Percentiles rank a stretch among this genome's conserved stretches.
phyloP scores from a whole-genome alignment of 164 flowering plant species.

The Paratinospora sagittata region DNA sequence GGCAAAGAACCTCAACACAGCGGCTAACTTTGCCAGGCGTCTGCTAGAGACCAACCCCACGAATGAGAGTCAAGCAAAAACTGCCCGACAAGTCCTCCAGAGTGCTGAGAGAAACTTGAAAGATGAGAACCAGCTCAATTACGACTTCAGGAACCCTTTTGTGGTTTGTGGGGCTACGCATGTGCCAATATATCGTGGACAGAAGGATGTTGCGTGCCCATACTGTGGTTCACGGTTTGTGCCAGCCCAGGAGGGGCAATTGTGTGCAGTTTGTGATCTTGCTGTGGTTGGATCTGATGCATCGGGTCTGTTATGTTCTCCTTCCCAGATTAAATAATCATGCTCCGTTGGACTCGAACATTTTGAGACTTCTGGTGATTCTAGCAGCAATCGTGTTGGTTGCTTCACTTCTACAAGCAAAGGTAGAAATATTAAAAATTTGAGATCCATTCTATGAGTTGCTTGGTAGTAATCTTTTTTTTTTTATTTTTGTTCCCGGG shows the following conservation, averaged over 20 bases:
- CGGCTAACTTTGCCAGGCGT: conserved; percentile 40
- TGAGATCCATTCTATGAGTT: conserved; percentile 3
- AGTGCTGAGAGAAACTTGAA: conserved; percentile 37
- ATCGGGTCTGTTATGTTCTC: conserved; percentile 43
- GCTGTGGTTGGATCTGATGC: conserved; percentile 44
- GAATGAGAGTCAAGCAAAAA: conserved; percentile 30
- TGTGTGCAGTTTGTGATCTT: conserved; percentile 47
- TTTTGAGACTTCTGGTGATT: neutral
- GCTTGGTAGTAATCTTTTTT: conserved; percentile 5
- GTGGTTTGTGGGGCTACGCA: conserved; percentile 45
- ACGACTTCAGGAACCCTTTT: conserved; percentile 54
- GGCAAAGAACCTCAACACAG: conserved; percentile 32
- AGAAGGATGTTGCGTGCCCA: conserved; percentile 41
- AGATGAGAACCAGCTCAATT: conserved; percentile 36
- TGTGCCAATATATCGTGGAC: conserved; percentile 48
- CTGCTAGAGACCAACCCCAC: conserved; percentile 41
- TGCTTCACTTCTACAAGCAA: conserved; percentile 4
- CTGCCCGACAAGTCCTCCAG: conserved; percentile 35
- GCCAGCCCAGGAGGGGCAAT: conserved; percentile 33
- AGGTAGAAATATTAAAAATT: conserved; percentile 5
- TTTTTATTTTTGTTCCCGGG: neutral
- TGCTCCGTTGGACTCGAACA: neutral
- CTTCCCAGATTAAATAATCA: conserved; percentile 38
- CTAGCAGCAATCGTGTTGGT: neutral
- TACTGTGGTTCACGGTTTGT: conserved; percentile 40